Percentiles rank a stretch among this genome's conserved stretches.
phyloP scores from a whole-genome alignment of 2,329 filamentous ascomycete genomes.

The Alternaria gaisen region DNA sequence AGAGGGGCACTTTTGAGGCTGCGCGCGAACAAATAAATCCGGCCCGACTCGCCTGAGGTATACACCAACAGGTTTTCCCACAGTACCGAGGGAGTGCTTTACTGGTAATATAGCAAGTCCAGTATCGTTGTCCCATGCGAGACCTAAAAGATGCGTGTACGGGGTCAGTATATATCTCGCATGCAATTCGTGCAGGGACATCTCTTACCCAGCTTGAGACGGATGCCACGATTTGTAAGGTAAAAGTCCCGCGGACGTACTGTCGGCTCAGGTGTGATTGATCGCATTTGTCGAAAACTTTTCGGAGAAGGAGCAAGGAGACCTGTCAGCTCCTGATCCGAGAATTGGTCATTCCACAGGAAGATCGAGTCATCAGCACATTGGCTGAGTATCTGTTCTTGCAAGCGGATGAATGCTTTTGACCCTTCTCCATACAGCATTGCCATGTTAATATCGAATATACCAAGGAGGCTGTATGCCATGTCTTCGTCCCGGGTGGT shows the following conservation, averaged over 20 bases:
- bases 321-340: constrained; percentile 10
- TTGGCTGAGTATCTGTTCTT: constrained; percentile 19
- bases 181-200: too few species aligned
- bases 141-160: not conserved
- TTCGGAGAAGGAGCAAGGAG: constrained; percentile 7
- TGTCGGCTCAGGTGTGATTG: constrained; percentile 2
- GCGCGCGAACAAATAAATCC: constrained; percentile 11
- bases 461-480: constrained; percentile 27
- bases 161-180: too few species aligned
- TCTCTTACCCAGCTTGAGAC: constrained; percentile 2
- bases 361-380: constrained; percentile 14
- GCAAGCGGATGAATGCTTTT: constrained; percentile 19
- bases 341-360: constrained; percentile 11
- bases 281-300: constrained; percentile 12
- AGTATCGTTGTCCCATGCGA: constrained; percentile 11
- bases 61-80: constrained; percentile 4
- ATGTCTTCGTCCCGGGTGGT: constrained; percentile 30
- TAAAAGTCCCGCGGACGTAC: constrained; percentile 12
- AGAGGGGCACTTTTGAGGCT: constrained; percentile 2
- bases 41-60: constrained; percentile 11
- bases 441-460: constrained; percentile 25
- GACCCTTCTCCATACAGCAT: constrained; percentile 23
- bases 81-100: constrained; percentile 10
- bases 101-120: constrained; percentile 15
- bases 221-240: constrained; percentile 14